Conservation (phyloP, 2,329 filamentous ascomycete species). For the Xylariaceae sp. region DNA sequence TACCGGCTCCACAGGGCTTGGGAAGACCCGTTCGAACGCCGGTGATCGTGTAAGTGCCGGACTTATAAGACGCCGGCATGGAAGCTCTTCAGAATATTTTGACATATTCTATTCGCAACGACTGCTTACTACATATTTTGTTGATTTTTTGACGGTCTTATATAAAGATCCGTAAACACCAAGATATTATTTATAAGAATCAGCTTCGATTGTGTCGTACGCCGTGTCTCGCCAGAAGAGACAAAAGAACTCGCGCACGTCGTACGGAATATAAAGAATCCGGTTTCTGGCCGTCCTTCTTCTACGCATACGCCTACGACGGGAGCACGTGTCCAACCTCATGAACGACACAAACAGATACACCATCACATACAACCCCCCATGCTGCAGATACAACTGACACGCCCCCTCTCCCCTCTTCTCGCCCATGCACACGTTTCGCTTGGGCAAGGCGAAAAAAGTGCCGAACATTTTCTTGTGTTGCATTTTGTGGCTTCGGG, state of each 20-base stretch:
- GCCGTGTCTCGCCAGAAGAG: background rate
- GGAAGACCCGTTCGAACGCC: background rate
- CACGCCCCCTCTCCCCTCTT: background rate
- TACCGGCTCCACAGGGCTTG: background rate
- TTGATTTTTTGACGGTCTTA: too few species aligned
- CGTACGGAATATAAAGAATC: background rate
- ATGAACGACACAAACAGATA: background rate
- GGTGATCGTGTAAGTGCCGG: background rate
- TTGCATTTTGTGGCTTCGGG: constrained; percentile 5
- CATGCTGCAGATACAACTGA: background rate
- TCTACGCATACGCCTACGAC: background rate
- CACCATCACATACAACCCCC: background rate
- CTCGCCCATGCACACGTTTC: background rate
- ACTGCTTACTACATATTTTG: too few species aligned
- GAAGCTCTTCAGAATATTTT: too few species aligned
- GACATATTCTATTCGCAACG: too few species aligned
- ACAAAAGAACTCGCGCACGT: background rate
- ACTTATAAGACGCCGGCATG: background rate
- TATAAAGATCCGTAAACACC: too few species aligned
- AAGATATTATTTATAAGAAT: too few species aligned
- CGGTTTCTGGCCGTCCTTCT: background rate
- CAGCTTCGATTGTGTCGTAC: too few species aligned
- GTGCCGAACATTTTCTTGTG: constrained; percentile 6
- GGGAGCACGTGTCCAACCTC: background rate
- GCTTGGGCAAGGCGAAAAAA: background rate